phyloP scores from a whole-genome alignment of 2,329 filamentous ascomycete genomes.

The Pseudopyricularia cyperi region DNA sequence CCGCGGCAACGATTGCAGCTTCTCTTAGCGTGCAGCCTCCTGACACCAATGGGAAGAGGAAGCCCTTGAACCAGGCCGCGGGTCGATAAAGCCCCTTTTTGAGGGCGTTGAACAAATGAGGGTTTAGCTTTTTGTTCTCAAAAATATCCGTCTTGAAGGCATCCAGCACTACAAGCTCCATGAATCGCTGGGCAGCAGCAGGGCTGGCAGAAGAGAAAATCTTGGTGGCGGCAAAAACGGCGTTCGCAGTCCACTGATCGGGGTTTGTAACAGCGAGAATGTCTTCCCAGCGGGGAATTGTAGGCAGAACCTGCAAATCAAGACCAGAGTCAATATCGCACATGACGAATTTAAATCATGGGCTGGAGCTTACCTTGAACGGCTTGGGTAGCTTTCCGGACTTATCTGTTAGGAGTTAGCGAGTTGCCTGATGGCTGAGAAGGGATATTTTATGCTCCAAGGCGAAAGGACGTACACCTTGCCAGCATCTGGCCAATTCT shows the following conservation, averaged over 20 bases:
- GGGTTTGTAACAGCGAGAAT: constrained; percentile 73
- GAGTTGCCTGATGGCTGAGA: neutral
- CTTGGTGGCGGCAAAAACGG: constrained; percentile 76
- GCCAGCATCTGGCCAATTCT: constrained; percentile 80
- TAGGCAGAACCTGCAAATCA: neutral
- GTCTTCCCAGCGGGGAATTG: constrained; percentile 3
- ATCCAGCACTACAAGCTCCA: constrained; percentile 77
- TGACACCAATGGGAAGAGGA: constrained; percentile 81
- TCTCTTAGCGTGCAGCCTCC: constrained; percentile 87
- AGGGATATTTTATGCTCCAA: neutral
- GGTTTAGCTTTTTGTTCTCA: constrained; percentile 88
- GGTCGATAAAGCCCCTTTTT: constrained; percentile 93
- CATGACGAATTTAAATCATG: too few relatives aligned
- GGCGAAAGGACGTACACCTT: constrained; percentile 32
- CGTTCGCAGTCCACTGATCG: constrained; percentile 59
- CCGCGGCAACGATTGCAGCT: constrained; percentile 80
- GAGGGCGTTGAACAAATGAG: constrained; percentile 86
- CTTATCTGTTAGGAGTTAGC: constrained; percentile 40
- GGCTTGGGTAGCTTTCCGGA: constrained; percentile 94
- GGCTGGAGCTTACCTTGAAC: constrained; percentile 57
- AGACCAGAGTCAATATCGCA: too few relatives aligned
- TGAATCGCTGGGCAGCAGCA: constrained; percentile 66
- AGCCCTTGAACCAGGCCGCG: constrained; percentile 85
- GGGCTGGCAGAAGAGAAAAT: constrained; percentile 82
- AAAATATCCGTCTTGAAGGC: constrained; percentile 88